phyloP scores from a whole-genome alignment of 1,284 basidiomycete genomes.

The Xerocomus minutiporus region DNA sequence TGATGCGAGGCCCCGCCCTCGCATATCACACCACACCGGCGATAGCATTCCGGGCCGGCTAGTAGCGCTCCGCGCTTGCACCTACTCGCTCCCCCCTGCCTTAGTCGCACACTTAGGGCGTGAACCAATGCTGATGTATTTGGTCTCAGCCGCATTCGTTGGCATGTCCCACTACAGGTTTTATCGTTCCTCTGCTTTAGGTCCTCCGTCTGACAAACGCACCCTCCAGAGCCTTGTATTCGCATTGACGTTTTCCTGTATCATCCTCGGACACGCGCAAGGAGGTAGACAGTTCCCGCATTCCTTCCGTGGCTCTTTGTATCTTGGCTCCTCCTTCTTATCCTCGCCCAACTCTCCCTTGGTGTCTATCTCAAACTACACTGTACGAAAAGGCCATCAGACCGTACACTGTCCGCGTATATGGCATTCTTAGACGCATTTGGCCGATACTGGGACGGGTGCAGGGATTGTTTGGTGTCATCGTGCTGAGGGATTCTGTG shows the following conservation, averaged over 20 bases:
- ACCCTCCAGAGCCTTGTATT: constrained; percentile 55
- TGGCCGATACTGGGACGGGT: constrained; percentile 89
- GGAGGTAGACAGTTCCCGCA: constrained; percentile 68
- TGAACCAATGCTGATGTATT: constrained; percentile 29
- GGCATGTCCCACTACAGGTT: constrained; percentile 85
- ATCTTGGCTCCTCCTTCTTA: constrained; percentile 63
- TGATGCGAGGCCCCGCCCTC: too few species aligned
- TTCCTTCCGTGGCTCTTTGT: constrained; percentile 72
- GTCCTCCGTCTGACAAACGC: constrained; percentile 1
- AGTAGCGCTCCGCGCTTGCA: too few species aligned
- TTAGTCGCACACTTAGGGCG: too few species aligned
- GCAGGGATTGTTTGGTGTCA: constrained; percentile 75
- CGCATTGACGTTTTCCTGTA: constrained; percentile 65
- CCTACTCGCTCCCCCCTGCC: too few species aligned
- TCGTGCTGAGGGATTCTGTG: constrained; percentile 66
- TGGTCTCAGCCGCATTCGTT: constrained; percentile 72
- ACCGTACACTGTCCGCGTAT: constrained; percentile 68
- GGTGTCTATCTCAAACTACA: constrained; percentile 94
- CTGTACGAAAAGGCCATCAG: constrained; percentile 75
- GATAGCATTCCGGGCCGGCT: too few species aligned
- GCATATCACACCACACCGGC: too few species aligned
- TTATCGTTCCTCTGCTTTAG: constrained; percentile 9
- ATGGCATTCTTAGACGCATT: constrained; percentile 79
- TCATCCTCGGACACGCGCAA: constrained; percentile 78
- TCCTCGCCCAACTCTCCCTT: constrained; percentile 63